phyloP scores from a whole-genome alignment of 2,329 filamentous ascomycete species.

The Cladosporium austrohemisphaericum region DNA sequence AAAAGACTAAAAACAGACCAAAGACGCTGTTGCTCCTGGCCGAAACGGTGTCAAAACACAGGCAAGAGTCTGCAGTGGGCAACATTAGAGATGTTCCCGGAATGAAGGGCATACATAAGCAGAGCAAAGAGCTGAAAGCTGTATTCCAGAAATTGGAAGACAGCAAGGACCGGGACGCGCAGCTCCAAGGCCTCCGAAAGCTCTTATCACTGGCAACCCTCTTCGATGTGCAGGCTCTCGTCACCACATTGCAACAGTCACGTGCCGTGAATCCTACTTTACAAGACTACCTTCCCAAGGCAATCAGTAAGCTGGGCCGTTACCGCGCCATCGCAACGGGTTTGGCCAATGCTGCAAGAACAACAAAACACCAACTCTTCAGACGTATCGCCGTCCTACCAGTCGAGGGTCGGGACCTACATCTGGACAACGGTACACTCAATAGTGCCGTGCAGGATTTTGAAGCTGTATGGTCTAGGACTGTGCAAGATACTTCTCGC shows the following conservation, averaged over 20 bases:
- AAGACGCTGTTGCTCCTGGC: not conserved
- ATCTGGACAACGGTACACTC: not conserved
- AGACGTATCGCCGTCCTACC: not conserved
- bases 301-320: not conserved
- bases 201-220: not conserved
- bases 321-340: not conserved
- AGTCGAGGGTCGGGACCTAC: not conserved
- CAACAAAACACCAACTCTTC: not conserved
- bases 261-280: too few species aligned
- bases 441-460: not conserved
- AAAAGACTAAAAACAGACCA: not conserved
- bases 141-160: not conserved
- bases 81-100: not conserved
- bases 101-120: not conserved
- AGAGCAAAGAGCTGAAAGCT: not conserved
- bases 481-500: not conserved
- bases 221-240: not conserved
- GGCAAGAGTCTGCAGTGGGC: not conserved
- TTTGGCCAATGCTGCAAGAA: not conserved
- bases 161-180: not conserved
- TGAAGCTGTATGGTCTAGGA: not conserved
- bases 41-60: not conserved
- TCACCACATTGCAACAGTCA: slow-evolving; percentile 1
- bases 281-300: not conserved
- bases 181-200: not conserved